Evolutionary conservation across 2,329 filamentous ascomycete species (phyloP).

Genomic region (Penicillium italicum): DNA sequence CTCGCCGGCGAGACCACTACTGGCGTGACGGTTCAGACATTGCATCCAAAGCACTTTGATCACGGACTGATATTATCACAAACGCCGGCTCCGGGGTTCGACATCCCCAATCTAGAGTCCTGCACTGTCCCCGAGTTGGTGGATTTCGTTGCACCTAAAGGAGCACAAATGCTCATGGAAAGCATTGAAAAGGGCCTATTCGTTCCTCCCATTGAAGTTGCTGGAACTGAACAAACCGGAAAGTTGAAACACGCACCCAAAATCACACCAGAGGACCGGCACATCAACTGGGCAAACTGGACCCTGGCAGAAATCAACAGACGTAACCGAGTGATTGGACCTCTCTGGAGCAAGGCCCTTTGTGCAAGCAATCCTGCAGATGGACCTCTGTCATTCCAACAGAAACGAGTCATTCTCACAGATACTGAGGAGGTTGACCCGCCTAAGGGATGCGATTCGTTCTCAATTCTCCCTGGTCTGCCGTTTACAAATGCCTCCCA

Average conservation of each 20-base stretch:
- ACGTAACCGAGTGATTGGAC: slow-evolving; percentile 59
- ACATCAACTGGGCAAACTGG: slow-evolving; percentile 59
- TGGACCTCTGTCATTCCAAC: slow-evolving; percentile 20
- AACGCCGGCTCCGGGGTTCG: slow-evolving; percentile 55
- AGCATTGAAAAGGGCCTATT: slow-evolving; percentile 63
- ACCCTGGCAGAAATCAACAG: slow-evolving; percentile 53
- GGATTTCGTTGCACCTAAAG: slow-evolving; percentile 57
- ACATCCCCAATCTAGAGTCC: slow-evolving; percentile 47
- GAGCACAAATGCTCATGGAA: slow-evolving; percentile 66
- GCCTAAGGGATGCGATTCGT: slow-evolving; percentile 23
- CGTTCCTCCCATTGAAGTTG: slow-evolving; percentile 54
- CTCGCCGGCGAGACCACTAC: slow-evolving; percentile 59
- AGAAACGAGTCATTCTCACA: slow-evolving; percentile 39
- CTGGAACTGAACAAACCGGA: slow-evolving; percentile 24
- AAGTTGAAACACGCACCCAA: slow-evolving; percentile 63
- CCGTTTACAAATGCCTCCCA: slow-evolving; percentile 34
- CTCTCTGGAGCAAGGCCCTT: slow-evolving; percentile 58
- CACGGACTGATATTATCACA: slow-evolving; percentile 72
- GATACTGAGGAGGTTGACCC: slow-evolving; percentile 34
- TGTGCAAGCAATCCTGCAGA: slow-evolving; percentile 20
- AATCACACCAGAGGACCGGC: slow-evolving; percentile 61
- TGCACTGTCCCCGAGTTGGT: slow-evolving; percentile 52
- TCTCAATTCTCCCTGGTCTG: slow-evolving; percentile 35
- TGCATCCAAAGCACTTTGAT: slow-evolving; percentile 74
- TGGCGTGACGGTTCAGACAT: slow-evolving; percentile 82